Conservation (phyloP, 2,329 filamentous ascomycete species). For the Fulvia fulva region DNA sequence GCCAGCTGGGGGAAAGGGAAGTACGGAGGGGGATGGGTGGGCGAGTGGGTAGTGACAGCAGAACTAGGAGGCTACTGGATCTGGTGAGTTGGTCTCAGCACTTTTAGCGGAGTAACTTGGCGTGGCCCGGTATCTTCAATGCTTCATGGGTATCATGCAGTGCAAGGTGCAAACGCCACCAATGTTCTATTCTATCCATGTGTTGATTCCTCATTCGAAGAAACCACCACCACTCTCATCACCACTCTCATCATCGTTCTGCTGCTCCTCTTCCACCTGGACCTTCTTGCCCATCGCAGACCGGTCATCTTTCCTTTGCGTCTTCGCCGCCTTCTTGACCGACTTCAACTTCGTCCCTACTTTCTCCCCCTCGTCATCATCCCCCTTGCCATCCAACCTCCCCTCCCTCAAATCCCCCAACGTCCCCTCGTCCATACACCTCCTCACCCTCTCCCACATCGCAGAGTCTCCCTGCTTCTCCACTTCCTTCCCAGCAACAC, state of each 20-base stretch:
- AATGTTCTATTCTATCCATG: neutral
- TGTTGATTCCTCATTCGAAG: conserved; percentile 32
- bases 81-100: no score
- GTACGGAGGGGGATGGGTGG: no score
- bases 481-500: conserved; percentile 40
- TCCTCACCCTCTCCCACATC: conserved; percentile 67
- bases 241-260: conserved; percentile 26
- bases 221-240: conserved; percentile 36
- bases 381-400: conserved; percentile 23
- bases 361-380: conserved; percentile 7
- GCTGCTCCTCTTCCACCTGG: conserved; percentile 2
- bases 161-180: neutral
- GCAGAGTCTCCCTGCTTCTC: conserved; percentile 45
- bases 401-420: conserved; percentile 57
- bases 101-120: no score
- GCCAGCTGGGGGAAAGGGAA: no score
- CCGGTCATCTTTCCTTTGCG: conserved; percentile 4
- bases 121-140: no score
- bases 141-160: neutral
- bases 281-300: conserved; percentile 6
- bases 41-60: no score
- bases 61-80: no score
- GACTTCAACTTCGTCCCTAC: neutral
- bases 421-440: conserved; percentile 57
- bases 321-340: neutral